Percentiles rank a stretch among this genome's conserved stretches.
phyloP scores from a whole-genome alignment of 1,139 yeast genomes.

The Sugiyamaella paludigena region DNA sequence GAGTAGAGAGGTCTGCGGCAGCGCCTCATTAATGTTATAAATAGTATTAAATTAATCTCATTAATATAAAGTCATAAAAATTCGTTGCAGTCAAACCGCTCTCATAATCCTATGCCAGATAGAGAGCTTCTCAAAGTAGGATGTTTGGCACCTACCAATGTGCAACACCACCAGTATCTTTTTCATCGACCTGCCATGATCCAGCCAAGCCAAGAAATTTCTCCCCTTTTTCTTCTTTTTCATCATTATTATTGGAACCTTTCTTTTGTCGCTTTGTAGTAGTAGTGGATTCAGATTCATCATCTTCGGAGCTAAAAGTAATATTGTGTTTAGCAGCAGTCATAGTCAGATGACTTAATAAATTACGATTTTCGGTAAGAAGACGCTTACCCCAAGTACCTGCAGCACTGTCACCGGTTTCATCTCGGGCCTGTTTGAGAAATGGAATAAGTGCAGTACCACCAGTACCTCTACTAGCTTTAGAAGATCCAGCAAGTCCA shows the following conservation, averaged over 20 bases:
- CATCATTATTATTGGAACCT: neutral
- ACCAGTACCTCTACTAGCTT: conserved; percentile 80
- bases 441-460: conserved; percentile 91
- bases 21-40: neutral
- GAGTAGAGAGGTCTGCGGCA: neutral
- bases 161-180: conserved; percentile 26
- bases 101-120: too few relatives aligned
- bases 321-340: conserved; percentile 12
- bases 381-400: conserved; percentile 84
- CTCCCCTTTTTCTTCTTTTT: conserved; percentile 12
- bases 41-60: neutral
- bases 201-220: conserved; percentile 28
- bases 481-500: conserved; percentile 41
- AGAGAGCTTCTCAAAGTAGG: too few relatives aligned
- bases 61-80: neutral
- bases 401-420: conserved; percentile 89
- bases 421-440: conserved; percentile 92
- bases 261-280: conserved; percentile 5
- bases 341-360: conserved; percentile 13
- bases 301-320: conserved; percentile 24
- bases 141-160: conserved; percentile 23
- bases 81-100: neutral
- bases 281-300: conserved; percentile 12
- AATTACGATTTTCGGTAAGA: conserved; percentile 47
- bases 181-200: conserved; percentile 26